phyloP scores from a whole-genome alignment of 352 stramenopile species.

The Plasmopara muralis region DNA sequence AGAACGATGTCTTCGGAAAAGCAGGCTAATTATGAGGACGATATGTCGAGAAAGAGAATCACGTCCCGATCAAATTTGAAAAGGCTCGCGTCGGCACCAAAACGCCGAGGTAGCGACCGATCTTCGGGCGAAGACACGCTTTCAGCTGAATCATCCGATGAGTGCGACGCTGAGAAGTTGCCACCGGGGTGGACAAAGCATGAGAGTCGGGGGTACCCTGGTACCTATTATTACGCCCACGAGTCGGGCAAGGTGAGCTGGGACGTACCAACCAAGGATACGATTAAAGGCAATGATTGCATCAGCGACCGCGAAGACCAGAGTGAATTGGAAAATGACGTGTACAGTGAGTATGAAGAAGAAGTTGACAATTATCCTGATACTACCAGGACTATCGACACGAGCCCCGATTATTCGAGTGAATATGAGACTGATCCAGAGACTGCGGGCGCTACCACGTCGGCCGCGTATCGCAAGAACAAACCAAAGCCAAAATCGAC shows the following conservation, averaged over 20 bases:
- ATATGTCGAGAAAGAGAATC: constrained; percentile 9
- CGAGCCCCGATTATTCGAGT: constrained; percentile 21
- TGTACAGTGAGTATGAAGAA: constrained; percentile 13
- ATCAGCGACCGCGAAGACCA: constrained; percentile 20
- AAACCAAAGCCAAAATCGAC: constrained; percentile 36
- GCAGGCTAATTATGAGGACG: constrained; percentile 8
- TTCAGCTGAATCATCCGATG: constrained; percentile 33
- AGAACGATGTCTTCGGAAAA: constrained; percentile 12
- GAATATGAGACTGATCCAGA: constrained; percentile 29
- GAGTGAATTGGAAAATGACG: constrained; percentile 18
- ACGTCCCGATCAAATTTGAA: constrained; percentile 2
- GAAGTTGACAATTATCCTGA: constrained; percentile 15
- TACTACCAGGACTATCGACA: constrained; percentile 17
- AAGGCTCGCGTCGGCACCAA: constrained; percentile 23
- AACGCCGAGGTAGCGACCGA: constrained; percentile 31
- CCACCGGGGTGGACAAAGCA: constrained; percentile 53
- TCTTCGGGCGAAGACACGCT: constrained; percentile 47
- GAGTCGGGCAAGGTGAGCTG: constrained; percentile 55
- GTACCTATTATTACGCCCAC: constrained; percentile 65
- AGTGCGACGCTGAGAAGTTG: constrained; percentile 28
- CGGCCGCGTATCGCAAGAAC: constrained; percentile 26
- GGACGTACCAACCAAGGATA: constrained; percentile 45
- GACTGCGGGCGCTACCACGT: constrained; percentile 24
- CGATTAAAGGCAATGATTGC: constrained; percentile 5
- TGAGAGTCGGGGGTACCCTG: constrained; percentile 55